Base-by-base conservation (phyloP, 2,329 filamentous ascomycete genomes). In the Emydomyces testavorans region DNA sequence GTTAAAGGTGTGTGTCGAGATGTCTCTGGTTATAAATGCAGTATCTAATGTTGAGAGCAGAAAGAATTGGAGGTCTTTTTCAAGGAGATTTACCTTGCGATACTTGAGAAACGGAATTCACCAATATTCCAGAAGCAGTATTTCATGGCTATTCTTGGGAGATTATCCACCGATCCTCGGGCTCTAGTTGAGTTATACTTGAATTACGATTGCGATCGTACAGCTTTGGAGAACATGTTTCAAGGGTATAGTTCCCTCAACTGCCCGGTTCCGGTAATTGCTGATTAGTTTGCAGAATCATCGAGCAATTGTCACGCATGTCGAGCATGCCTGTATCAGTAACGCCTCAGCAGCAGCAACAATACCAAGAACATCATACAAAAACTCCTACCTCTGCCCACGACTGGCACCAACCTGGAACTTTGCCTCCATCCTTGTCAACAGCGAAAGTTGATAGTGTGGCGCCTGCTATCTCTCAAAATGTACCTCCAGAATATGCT, bases 41-140 rank as follows among this genome's bases (percentile, higher is more conserved):
- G 21, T 18, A 43, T 48, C 53, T 61, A 48, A 61, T 51, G 42
- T 28, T 18, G 7, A 37, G 37, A 31, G 50, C 50, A 87, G 80
- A 94, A 94, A 77, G 92, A 98, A 62, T 85, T 98, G 48, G 92
- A 96, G 65, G 90, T 98, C 0, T 96, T 98, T 62, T 68, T 98
- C 50, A 96, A 96, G 62, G 92, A 98, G 62, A 93, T 98, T 24
- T 98, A 98, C 61, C 72, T 98, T 4, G 83, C 89, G 0, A 86
- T 96, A 35, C 71, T 98, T 31, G 90, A 94, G 42, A 85, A 90
- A 64, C 80, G 83, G 53, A 89, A 81, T 50, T 88, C 90, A 0
- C 90, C 90, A 3, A 70, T 83, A 7, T 88, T 88, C 51, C 92
- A 98, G 62, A 98, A 96, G 66, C 78, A 92, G 47, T 88, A 90